Percentiles rank a stretch among this genome's conserved stretches.
These are phyloP conservation scores for Penicillium ucsense DNA, from an alignment of 495 filamentous ascomycete genomes.

Conservation along the genomic window DNA sequence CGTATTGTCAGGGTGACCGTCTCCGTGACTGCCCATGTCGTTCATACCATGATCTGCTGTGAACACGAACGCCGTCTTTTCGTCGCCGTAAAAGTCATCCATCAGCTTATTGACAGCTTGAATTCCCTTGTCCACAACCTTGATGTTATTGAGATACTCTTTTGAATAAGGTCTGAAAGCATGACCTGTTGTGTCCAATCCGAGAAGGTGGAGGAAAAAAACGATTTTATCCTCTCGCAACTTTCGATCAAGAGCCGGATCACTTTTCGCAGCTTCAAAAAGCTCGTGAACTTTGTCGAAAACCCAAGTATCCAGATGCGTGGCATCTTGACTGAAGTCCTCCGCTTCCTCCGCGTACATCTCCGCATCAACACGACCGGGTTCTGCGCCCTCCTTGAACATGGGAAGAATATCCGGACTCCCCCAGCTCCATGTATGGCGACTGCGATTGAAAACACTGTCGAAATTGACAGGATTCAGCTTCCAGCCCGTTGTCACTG, in stretches of 20 bases:
- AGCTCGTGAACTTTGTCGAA: constrained; percentile 86
- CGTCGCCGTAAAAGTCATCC: constrained; percentile 86
- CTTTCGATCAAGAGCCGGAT: constrained; percentile 64
- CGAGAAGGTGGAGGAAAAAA: constrained; percentile 95
- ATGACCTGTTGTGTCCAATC: constrained; percentile 90
- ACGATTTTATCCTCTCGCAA: constrained; percentile 79
- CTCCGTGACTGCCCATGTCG: constrained; percentile 95
- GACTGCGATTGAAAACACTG: constrained; percentile 93
- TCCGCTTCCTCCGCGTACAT: constrained; percentile 78
- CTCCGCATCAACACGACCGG: constrained; percentile 73
- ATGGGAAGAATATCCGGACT: constrained; percentile 96
- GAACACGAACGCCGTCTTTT: constrained; percentile 89
- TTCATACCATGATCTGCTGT: constrained; percentile 99
- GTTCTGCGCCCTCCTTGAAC: constrained; percentile 91
- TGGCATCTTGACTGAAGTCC: constrained; percentile 78
- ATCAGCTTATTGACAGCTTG: constrained; percentile 72
- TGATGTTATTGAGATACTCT: constrained; percentile 92
- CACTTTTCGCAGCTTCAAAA: constrained; percentile 67
- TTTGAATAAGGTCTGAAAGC: constrained; percentile 82
- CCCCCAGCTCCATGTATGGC: constrained; percentile 98
- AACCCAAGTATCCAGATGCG: constrained; percentile 83
- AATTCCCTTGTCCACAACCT: constrained; percentile 85
- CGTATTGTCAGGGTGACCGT: constrained; percentile 97
- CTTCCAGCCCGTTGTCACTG: constrained; percentile 97
- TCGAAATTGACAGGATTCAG: constrained; percentile 98